Evolutionary conservation across 257 asterid genomes (phyloP).

Genomic region (Eustoma russellianum): DNA sequence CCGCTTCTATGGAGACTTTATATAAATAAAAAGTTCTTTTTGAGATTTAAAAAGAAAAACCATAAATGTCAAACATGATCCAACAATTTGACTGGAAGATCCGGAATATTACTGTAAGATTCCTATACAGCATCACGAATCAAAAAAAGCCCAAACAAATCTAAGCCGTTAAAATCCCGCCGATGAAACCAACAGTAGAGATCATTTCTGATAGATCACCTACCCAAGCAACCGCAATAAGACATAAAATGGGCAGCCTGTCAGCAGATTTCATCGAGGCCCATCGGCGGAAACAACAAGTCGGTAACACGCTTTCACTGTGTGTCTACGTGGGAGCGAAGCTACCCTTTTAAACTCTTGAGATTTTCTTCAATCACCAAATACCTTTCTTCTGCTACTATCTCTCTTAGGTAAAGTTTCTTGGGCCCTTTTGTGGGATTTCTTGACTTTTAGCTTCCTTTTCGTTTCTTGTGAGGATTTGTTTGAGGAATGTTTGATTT

Average conservation of each 20-base stretch:
- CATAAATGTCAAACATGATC: background rate
- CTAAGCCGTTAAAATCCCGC: constrained; percentile 1
- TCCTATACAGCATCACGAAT: background rate
- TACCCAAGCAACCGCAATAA: background rate
- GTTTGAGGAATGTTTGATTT: background rate
- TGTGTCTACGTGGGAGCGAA: constrained; percentile 12
- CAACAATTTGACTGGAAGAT: background rate
- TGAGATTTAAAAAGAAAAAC: no score
- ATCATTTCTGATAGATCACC: background rate
- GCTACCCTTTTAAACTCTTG: constrained; percentile 4
- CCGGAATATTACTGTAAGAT: constrained; percentile 6
- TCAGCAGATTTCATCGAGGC: constrained; percentile 18
- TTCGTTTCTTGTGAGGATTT: background rate
- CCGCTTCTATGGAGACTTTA: no score
- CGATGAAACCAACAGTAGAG: background rate
- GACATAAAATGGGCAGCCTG: background rate
- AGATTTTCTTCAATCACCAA: no score
- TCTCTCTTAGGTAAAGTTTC: background rate
- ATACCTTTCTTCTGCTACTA: background rate
- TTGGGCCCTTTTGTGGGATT: background rate
- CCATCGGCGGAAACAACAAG: constrained; percentile 12
- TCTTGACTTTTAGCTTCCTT: background rate
- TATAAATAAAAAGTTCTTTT: no score
- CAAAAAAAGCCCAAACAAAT: background rate
- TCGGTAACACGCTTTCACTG: constrained; percentile 2